Percentiles rank a stretch among this genome's conserved stretches.
Conservation (phyloP, 306 rosid genomes). For the Rosa multiflora region DNA sequence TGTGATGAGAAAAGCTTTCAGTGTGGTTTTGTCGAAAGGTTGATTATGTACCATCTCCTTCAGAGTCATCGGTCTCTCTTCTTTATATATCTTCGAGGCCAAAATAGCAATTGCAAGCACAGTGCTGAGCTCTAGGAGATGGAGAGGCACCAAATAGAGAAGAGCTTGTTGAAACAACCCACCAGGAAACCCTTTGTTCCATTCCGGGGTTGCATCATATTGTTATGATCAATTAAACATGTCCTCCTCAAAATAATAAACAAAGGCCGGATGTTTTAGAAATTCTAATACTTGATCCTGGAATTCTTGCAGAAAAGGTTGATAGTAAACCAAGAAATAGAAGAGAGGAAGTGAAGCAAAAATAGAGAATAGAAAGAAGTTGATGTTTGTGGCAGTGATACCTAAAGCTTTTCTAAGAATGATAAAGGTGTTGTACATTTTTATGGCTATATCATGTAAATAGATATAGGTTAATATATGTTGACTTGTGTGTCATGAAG, state of each 20-base stretch:
- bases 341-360: slow-evolving; percentile 50
- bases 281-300: slow-evolving; percentile 21
- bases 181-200: background rate
- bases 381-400: slow-evolving; percentile 37
- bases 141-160: slow-evolving; percentile 24
- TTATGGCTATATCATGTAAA: no score
- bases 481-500: no score
- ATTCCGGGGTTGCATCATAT: background rate
- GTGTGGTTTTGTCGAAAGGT: slow-evolving; percentile 4
- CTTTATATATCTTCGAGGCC: slow-evolving; percentile 20
- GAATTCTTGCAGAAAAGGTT: slow-evolving; percentile 34
- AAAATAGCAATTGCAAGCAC: slow-evolving; percentile 13
- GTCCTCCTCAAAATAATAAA: background rate
- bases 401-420: slow-evolving; percentile 41
- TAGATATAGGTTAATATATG: no score
- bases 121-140: slow-evolving; percentile 23
- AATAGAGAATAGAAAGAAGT: slow-evolving; percentile 50
- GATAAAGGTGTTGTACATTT: slow-evolving; percentile 10
- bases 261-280: background rate
- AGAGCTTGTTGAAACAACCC: slow-evolving; percentile 16
- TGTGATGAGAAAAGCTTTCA: slow-evolving; percentile 15
- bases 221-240: no score
- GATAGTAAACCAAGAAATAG: slow-evolving; percentile 43
- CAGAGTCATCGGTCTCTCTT: slow-evolving; percentile 15
- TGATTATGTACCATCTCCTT: slow-evolving; percentile 4